Evolutionary conservation across 129 eudicot species (phyloP).

Genomic region (Centaurea solstitialis): DNA sequence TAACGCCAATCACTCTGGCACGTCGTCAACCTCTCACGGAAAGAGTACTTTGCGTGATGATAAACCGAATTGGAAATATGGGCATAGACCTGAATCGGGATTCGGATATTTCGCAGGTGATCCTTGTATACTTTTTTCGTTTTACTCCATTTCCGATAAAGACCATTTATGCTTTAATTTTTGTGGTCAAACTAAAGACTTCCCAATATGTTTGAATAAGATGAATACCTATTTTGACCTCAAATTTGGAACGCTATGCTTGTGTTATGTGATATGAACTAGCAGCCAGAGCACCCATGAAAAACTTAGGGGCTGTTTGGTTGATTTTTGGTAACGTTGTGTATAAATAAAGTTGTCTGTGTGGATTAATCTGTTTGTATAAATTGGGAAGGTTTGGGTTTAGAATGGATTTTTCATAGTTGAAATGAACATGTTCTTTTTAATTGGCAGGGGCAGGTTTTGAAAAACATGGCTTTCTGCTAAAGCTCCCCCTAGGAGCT

Average conservation of each 20-base stretch:
- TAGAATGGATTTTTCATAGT: too few species aligned
- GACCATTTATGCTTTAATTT: neutral
- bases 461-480: too few species aligned
- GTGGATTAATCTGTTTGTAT: too few species aligned
- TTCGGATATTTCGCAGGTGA: constrained; percentile 51
- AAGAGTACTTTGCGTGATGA: constrained; percentile 42
- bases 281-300: too few species aligned
- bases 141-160: neutral
- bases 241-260: neutral
- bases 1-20: constrained; percentile 36
- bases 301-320: too few species aligned
- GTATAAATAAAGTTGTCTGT: too few species aligned
- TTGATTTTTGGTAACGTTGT: too few species aligned
- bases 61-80: constrained; percentile 47
- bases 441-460: too few species aligned
- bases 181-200: neutral
- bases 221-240: neutral
- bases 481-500: too few species aligned
- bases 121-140: neutral
- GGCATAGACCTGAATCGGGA: constrained; percentile 45
- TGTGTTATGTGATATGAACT: neutral
- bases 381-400: too few species aligned
- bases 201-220: neutral
- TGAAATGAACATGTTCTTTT: too few species aligned
- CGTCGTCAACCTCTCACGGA: constrained; percentile 69